Percentiles rank a stretch among this genome's conserved stretches.
Evolutionary conservation across 2,329 filamentous ascomycete species (phyloP).

Genomic region (Drechslerella dactyloides): DNA sequence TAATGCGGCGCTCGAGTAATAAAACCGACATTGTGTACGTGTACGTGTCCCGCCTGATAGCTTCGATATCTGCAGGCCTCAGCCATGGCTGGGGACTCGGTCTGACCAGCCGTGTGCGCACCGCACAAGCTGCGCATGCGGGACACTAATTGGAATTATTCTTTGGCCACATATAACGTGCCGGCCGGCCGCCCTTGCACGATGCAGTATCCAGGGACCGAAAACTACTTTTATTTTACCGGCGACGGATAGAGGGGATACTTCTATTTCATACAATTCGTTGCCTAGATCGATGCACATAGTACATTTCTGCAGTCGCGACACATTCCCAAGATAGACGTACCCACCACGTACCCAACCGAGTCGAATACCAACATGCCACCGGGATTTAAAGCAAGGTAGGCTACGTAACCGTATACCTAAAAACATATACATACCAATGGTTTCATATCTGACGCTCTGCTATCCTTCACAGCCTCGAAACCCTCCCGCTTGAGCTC

Average conservation of each 20-base stretch:
- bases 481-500: constrained; percentile 37
- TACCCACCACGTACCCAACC: neutral
- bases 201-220: neutral
- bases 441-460: neutral
- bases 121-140: neutral
- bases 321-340: too few species aligned
- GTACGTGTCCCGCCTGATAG: constrained; percentile 1
- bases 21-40: too few species aligned
- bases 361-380: neutral
- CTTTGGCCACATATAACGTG: neutral
- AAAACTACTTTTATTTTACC: neutral
- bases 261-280: too few species aligned
- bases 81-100: constrained; percentile 2
- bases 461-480: constrained; percentile 10
- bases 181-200: neutral
- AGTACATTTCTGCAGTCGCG: too few species aligned
- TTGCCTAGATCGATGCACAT: too few species aligned
- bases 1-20: too few species aligned
- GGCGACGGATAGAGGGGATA: neutral
- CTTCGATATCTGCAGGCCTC: neutral
- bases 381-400: constrained; percentile 26
- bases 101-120: neutral
- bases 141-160: neutral
- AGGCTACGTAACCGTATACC: neutral
- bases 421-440: neutral